A percentile compares a stretch with the other conserved stretches of the same genome.
These are phyloP conservation scores for Paecilomyces formosus DNA, from an alignment of 2,329 filamentous ascomycete species.

Conservation along the genomic window DNA sequence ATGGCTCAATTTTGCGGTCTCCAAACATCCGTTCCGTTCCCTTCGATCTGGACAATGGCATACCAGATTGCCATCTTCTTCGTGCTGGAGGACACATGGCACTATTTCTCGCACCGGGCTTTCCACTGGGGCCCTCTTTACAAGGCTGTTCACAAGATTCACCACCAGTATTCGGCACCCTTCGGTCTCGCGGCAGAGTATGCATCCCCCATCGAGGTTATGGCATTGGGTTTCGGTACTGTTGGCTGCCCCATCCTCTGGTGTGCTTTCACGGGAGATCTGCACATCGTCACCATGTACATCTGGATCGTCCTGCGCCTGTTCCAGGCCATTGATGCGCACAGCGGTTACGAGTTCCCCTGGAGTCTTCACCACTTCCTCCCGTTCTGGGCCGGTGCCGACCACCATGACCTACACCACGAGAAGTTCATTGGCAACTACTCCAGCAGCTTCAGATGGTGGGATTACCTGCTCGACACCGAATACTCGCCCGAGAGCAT, in stretches of 20 bases:
- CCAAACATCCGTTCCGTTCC: constrained; percentile 82
- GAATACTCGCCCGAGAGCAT: constrained; percentile 84
- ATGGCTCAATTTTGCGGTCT: constrained; percentile 90
- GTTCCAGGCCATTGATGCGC: constrained; percentile 95
- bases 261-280: constrained; percentile 72
- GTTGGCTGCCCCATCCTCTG: constrained; percentile 77
- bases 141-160: constrained; percentile 96
- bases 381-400: constrained; percentile 94
- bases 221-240: constrained; percentile 83
- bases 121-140: constrained; percentile 95
- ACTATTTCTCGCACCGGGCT: constrained; percentile 91
- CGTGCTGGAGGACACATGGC: constrained; percentile 92
- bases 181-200: constrained; percentile 97
- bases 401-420: constrained; percentile 95
- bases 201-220: constrained; percentile 92
- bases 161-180: constrained; percentile 96
- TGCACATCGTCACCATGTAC: constrained; percentile 98
- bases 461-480: constrained; percentile 90
- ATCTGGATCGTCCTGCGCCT: constrained; percentile 86
- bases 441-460: constrained; percentile 96
- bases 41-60: constrained; percentile 74
- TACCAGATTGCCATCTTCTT: constrained; percentile 93
- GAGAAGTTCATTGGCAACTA: constrained; percentile 99
- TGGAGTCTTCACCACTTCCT: constrained; percentile 94
- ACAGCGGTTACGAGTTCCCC: constrained; percentile 97